These are phyloP conservation scores for Xylariomycetidae sp. DNA, from an alignment of 2,329 filamentous ascomycete species.

Conservation along the genomic window DNA sequence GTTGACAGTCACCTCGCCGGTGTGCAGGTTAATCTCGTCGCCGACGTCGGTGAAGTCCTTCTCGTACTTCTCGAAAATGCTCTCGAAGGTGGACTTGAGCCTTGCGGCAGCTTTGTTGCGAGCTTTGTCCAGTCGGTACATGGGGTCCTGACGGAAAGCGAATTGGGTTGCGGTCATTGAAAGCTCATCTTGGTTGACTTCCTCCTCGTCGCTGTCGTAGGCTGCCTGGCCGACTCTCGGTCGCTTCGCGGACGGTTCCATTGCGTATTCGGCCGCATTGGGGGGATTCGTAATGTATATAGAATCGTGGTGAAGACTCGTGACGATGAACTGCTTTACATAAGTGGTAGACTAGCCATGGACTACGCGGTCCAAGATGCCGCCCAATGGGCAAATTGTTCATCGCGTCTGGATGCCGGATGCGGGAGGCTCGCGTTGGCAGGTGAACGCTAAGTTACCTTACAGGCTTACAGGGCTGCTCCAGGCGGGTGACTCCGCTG, in stretches of 20 bases:
- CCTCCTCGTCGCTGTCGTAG: conserved; percentile 33
- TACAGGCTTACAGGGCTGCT: too few species aligned
- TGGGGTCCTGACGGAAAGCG: conserved; percentile 42
- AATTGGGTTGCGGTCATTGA: conserved; percentile 41
- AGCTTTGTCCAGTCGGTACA: conserved; percentile 53
- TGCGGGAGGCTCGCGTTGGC: too few species aligned
- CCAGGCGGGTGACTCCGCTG: too few species aligned
- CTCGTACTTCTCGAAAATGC: conserved; percentile 84
- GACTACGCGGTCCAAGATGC: too few species aligned
- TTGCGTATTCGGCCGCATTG: conserved; percentile 22
- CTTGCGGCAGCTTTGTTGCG: conserved; percentile 62
- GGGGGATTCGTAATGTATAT: too few species aligned
- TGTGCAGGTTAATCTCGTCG: conserved; percentile 83
- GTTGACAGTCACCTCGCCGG: conserved; percentile 78
- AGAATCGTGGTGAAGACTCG: too few species aligned
- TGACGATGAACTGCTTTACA: too few species aligned
- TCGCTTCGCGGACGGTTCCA: conserved; percentile 58
- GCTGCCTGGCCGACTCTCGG: conserved; percentile 44
- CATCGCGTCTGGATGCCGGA: too few species aligned
- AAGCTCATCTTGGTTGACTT: conserved; percentile 39
- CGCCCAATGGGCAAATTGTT: too few species aligned
- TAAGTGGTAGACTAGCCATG: too few species aligned
- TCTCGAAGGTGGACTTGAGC: conserved; percentile 78
- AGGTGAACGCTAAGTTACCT: too few species aligned
- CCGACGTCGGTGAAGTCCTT: conserved; percentile 76